Base-by-base conservation (phyloP, 495 filamentous ascomycete genomes). In the Penicillium salamii region DNA sequence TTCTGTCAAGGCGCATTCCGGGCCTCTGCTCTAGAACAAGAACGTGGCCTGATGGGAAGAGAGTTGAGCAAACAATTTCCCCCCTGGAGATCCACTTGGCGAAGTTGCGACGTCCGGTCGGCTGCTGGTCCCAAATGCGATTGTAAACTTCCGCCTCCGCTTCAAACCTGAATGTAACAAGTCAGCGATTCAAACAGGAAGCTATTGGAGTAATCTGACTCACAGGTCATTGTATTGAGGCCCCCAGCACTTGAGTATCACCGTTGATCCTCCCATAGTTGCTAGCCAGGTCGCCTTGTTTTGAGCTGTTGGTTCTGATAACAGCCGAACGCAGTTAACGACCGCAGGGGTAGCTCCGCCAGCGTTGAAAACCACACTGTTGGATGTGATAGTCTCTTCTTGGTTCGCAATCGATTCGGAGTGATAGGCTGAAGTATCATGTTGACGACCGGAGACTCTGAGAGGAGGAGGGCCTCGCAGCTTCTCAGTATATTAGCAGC, bases 401-500 rank as follows among this genome's bases (percentile, higher is more conserved):
- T 26, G 23, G 23, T 26, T 26, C 23, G 23, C 4, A 3, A 26
- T 8, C 23, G 23, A 26, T 8, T 3, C 4, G 23, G 23, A 26
- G 3, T 3, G 23, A 8, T 26, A 8, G 8, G 23, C 23, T 3
- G 23, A 8, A 26, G 3, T 26, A 4, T 8, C 23, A 26, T 4
- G 8, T 8, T 4, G 3, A 26, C 23, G 23, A 8, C 4, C 23
- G 23, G 23, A 26, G 23, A 8, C 23, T 3, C 23, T 3, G 8
- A 26, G 23, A 26, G 23, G 23, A 26, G 23, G 23, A 26, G 23
- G 23, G 3, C 43, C 43, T 19, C 43, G 28, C 21, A 46, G 29
- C 43, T 46, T 20, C 17, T 35, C 5, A 2, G 33, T 46, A 23
- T 20, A 35, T 46, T 26, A 46, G 43, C 29, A 46, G 31, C 28